phyloP scores from a whole-genome alignment of 78 protist genomes.

The Dictyostelium brefeldianum region DNA sequence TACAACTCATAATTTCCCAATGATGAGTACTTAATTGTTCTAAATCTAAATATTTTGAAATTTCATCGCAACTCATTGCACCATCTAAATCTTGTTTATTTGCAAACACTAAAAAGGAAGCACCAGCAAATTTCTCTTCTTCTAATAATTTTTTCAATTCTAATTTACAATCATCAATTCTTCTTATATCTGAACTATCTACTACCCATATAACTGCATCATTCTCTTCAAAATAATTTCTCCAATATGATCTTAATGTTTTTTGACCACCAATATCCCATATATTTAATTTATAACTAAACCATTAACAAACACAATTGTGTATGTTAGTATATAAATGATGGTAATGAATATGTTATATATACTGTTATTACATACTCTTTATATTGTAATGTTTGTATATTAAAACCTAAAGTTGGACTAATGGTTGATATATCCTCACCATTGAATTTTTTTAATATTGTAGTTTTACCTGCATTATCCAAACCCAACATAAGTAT shows the following conservation, averaged over 20 bases:
- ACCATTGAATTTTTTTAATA: constrained; percentile 95
- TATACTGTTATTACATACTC: constrained; percentile 65
- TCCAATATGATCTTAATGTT: constrained; percentile 98
- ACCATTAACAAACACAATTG: no score
- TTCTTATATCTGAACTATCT: constrained; percentile 93
- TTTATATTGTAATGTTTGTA: constrained; percentile 89
- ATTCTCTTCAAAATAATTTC: constrained; percentile 97
- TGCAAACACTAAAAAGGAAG: constrained; percentile 97
- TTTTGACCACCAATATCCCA: constrained; percentile 99
- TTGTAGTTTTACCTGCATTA: constrained; percentile 99
- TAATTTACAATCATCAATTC: constrained; percentile 92
- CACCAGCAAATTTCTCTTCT: constrained; percentile 98
- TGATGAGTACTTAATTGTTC: constrained; percentile 86
- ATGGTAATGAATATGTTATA: not conserved
- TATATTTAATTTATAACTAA: constrained; percentile 95
- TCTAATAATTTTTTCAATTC: constrained; percentile 90
- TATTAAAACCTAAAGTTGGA: constrained; percentile 99
- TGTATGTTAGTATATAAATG: not conserved
- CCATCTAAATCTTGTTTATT: constrained; percentile 98
- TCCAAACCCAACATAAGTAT: constrained; percentile 98
- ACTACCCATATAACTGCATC: constrained; percentile 99
- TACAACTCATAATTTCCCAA: constrained; percentile 91
- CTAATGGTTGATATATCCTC: constrained; percentile 92
- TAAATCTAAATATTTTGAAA: constrained; percentile 79
- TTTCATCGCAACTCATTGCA: constrained; percentile 89